Evolutionary conservation across 257 asterid species (phyloP), one percentile per base, ranked within the genome.

Genomic region (Nicotiana paniculata): DNA sequence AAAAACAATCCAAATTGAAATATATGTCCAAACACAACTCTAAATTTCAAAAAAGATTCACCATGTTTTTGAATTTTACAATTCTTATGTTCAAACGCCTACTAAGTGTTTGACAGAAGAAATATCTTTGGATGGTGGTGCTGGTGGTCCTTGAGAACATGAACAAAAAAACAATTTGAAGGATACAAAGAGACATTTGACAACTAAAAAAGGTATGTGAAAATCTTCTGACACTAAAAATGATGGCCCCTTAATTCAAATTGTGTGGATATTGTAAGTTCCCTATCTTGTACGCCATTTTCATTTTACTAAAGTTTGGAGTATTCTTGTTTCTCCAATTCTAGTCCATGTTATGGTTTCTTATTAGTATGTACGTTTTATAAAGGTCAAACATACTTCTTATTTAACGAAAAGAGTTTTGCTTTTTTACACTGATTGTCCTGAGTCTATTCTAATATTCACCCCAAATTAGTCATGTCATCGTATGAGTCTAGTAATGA

Each of bases 241-340:
- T 43, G 54, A 10, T 72, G 51, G 48, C 69, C 63, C 65, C 30
- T 62, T 33, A 35, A 26, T 69, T 48, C 79, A 65, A 83, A 78
- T 1, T 57, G 85, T 21, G 81, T 84, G 89, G 86, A 77, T 61
- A 61, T 79, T 35, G 53, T 61, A 53, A 53, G 32, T 87, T 77
- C 86, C 88, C 83, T 61, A 79, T 87, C 88, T 76, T 79, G 16
- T 62, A 80, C 82, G 88, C 83, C 12, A 46, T 74, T 46, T 32
- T 66, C 37, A 12, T 21, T 30, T 21, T 65, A 32, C 15, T 15
- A 16, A 80, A 18, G 28, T 12, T 65, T 39, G 26, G 15, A 5
- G 26, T 61, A 61, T 6, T 75, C 12, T 35, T 12, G 62, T 21
- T 17, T 5, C 77, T 54, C 9, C 2, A 67, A 53, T 3, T 32